phyloP scores from a whole-genome alignment of 73 alveolate genomes.

The Paramecium octaurelia region DNA sequence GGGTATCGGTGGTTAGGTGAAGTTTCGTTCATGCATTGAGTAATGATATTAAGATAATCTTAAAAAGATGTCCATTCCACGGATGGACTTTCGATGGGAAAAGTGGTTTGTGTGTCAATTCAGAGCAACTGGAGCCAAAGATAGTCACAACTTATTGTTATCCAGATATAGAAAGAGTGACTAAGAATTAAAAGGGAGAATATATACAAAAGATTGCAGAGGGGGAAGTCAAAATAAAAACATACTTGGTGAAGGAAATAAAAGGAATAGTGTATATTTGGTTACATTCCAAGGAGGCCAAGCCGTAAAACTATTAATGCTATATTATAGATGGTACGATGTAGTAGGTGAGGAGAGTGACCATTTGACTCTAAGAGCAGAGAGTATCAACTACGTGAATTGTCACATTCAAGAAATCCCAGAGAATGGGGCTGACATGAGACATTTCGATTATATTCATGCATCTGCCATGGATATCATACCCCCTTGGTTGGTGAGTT shows the following conservation, averaged over 20 bases:
- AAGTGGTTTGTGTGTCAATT: slow-evolving; percentile 66
- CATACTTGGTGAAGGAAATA: slow-evolving; percentile 33
- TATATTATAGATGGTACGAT: slow-evolving; percentile 37
- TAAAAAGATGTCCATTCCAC: slow-evolving; percentile 68
- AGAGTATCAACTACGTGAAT: slow-evolving; percentile 44
- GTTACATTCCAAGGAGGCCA: slow-evolving; percentile 63
- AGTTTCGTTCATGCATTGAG: slow-evolving; percentile 58
- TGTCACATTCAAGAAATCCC: slow-evolving; percentile 70
- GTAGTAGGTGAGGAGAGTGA: background rate
- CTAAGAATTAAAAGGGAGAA: slow-evolving; percentile 40
- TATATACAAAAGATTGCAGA: slow-evolving; percentile 22
- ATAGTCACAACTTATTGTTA: slow-evolving; percentile 34
- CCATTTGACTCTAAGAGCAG: slow-evolving; percentile 61
- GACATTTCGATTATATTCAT: slow-evolving; percentile 67
- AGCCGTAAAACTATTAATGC: slow-evolving; percentile 61
- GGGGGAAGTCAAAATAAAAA: slow-evolving; percentile 34
- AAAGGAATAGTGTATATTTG: slow-evolving; percentile 62
- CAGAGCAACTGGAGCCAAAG: slow-evolving; percentile 54
- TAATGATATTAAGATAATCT: slow-evolving; percentile 26
- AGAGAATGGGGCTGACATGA: slow-evolving; percentile 71
- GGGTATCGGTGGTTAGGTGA: slow-evolving; percentile 68
- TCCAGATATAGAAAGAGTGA: slow-evolving; percentile 48
- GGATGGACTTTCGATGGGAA: slow-evolving; percentile 76
- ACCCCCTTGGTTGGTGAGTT: slow-evolving; percentile 43
- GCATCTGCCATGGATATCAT: slow-evolving; percentile 42